These are phyloP conservation scores for Ascocoryne sarcoides DNA, from an alignment of 2,329 filamentous ascomycete species.

Conservation along the genomic window DNA sequence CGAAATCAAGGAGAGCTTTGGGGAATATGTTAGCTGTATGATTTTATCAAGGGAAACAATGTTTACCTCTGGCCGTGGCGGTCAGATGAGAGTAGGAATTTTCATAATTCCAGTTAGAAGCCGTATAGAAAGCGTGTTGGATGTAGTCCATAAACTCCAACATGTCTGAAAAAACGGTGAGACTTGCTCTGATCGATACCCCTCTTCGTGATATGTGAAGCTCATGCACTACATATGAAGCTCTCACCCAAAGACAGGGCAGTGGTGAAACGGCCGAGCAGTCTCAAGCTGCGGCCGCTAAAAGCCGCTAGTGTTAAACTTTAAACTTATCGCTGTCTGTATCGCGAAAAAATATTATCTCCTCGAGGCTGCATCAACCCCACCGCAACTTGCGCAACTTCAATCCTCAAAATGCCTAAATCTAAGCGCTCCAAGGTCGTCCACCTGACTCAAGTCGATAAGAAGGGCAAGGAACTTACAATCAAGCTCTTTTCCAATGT, in stretches of 20 bases:
- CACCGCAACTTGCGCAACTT: constrained; percentile 3
- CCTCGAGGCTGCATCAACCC: background rate
- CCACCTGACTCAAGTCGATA: constrained; percentile 82
- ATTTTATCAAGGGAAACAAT: background rate
- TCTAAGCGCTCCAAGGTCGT: constrained; percentile 88
- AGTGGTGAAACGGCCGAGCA: no score
- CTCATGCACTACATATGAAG: background rate
- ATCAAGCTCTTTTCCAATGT: constrained; percentile 82
- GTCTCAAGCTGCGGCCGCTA: constrained; percentile 6
- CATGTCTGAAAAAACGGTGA: constrained; percentile 58
- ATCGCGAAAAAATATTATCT: constrained; percentile 1
- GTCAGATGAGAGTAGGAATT: constrained; percentile 87
- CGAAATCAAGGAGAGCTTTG: constrained; percentile 76
- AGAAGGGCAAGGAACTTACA: constrained; percentile 86
- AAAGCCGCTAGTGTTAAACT: constrained; percentile 13
- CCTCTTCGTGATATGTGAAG: no score
- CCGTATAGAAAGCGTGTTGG: constrained; percentile 80
- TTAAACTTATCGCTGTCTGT: constrained; percentile 2
- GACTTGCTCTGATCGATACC: no score
- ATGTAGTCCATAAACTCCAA: constrained; percentile 97
- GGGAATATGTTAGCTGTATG: constrained; percentile 15
- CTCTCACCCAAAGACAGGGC: background rate
- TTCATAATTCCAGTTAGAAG: constrained; percentile 81
- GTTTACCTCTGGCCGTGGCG: constrained; percentile 67
- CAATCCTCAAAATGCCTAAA: constrained; percentile 64